phyloP scores from a whole-genome alignment of 2,329 filamentous ascomycete genomes.

The Ceratocystis variospora region DNA sequence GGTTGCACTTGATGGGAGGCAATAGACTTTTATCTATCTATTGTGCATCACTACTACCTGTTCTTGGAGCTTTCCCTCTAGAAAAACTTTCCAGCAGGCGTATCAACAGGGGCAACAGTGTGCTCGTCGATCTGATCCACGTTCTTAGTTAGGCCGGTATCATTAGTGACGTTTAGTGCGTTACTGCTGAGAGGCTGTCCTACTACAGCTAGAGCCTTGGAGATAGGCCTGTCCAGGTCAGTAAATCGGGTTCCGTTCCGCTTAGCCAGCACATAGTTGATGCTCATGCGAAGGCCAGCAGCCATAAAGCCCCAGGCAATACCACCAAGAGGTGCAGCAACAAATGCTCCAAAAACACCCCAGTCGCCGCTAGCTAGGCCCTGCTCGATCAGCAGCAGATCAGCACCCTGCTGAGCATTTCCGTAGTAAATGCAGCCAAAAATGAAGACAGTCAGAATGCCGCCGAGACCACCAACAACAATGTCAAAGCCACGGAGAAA shows the following conservation, averaged over 20 bases:
- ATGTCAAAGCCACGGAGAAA: conserved; percentile 74
- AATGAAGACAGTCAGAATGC: conserved; percentile 65
- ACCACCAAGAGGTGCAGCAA: conserved; percentile 63
- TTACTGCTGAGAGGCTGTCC: neutral
- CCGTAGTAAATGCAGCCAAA: conserved; percentile 71
- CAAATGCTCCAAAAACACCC: conserved; percentile 71
- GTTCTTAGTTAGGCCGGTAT: conserved; percentile 13
- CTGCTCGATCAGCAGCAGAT: conserved; percentile 56
- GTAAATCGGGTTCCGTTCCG: conserved; percentile 48
- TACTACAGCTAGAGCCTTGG: neutral
- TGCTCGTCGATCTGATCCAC: conserved; percentile 20
- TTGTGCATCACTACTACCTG: neutral
- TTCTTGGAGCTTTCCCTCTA: conserved; percentile 23
- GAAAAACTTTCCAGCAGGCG: conserved; percentile 39
- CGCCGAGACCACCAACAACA: conserved; percentile 61
- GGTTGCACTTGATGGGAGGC: too few relatives aligned
- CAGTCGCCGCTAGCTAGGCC: conserved; percentile 67
- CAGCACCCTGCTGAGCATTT: conserved; percentile 45
- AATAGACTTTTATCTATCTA: neutral
- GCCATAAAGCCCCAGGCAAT: conserved; percentile 56
- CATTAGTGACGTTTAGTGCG: neutral
- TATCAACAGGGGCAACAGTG: conserved; percentile 24
- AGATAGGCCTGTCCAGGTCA: conserved; percentile 27
- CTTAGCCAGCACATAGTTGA: conserved; percentile 45
- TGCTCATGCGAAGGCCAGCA: conserved; percentile 43